Evolutionary conservation across 352 stramenopile genomes (phyloP), one percentile per base, ranked within the genome.

Genomic region (Pythium periplocum): DNA sequence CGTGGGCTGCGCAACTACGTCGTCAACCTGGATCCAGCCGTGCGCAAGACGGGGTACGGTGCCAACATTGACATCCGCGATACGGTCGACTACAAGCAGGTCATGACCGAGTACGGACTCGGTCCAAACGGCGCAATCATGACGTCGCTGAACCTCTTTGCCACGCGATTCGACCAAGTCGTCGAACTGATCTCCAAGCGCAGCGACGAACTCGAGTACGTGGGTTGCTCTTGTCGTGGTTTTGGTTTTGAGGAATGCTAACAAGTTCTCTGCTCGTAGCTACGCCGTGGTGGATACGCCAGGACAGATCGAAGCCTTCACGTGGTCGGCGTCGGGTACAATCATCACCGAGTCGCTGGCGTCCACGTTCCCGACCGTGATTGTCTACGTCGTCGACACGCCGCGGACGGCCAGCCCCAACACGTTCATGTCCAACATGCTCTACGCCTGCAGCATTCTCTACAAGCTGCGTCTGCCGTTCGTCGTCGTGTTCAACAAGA

Each of bases 361-460:
- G 12, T 95, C 92, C 9, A 88, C 96, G 7, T 98, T 99, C 73
- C 97, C 97, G 50, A 99, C 96, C 5, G 83, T 98, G 44, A 82
- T 99, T 32, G 82, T 98, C 3, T 99, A 99, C 70, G 96, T 99
- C 12, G 86, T 99, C 49, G 97, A 99, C 71, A 99, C 97, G 12
- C 96, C 97, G 30, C 93, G 97, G 54, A 97, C 94, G 0, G 82
- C 88, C 17, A 98, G 79, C 43, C 96, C 97, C 10, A 98, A 98
- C 61, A 99, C 97, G 12, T 99, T 99, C 70, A 99, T 99, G 96
- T 98, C 85, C 68, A 99, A 99, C 72, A 99, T 99, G 97, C 79
- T 99, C 6, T 99, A 99, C 69, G 96, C 96, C 2, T 99, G 96
- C 69, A 98, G 87, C 62, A 99, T 99, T 69, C 71, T 99, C 45